Evolutionary conservation across 2,329 filamentous ascomycete genomes (phyloP).

Genomic region (Zelopaecilomyces penicillatus): DNA sequence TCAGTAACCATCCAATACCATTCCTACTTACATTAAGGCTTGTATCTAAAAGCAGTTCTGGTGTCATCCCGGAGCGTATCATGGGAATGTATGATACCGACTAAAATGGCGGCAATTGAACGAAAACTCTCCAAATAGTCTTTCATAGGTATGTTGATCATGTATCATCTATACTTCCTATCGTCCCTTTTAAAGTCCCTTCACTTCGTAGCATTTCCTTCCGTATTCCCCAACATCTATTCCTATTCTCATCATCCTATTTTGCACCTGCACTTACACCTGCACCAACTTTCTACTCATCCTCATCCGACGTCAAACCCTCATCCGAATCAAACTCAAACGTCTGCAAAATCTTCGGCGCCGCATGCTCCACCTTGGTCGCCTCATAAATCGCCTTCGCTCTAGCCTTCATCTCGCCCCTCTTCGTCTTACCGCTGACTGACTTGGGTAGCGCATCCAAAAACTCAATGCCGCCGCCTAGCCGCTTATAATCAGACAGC

Average conservation of each 20-base stretch:
- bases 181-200: neutral
- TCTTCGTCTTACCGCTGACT: slow-evolving; percentile 49
- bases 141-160: too few relatives aligned
- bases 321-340: slow-evolving; percentile 12
- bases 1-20: too few relatives aligned
- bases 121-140: too few relatives aligned
- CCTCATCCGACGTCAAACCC: neutral
- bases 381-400: slow-evolving; percentile 13
- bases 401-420: slow-evolving; percentile 38
- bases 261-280: too few relatives aligned
- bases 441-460: slow-evolving; percentile 51
- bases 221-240: neutral
- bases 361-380: neutral
- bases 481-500: slow-evolving; percentile 36
- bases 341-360: slow-evolving; percentile 3
- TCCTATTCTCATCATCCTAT: neutral
- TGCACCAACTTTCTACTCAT: neutral
- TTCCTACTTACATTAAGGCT: too few relatives aligned
- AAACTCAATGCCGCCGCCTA: slow-evolving; percentile 43
- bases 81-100: too few relatives aligned
- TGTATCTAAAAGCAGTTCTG: too few relatives aligned
- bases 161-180: too few relatives aligned
- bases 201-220: neutral
- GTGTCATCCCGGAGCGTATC: too few relatives aligned
- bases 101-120: too few relatives aligned